Evolutionary conservation across 2,329 filamentous ascomycete species (phyloP), one percentile per base, ranked within the genome.

Genomic region (Cyclaneusma minus): DNA sequence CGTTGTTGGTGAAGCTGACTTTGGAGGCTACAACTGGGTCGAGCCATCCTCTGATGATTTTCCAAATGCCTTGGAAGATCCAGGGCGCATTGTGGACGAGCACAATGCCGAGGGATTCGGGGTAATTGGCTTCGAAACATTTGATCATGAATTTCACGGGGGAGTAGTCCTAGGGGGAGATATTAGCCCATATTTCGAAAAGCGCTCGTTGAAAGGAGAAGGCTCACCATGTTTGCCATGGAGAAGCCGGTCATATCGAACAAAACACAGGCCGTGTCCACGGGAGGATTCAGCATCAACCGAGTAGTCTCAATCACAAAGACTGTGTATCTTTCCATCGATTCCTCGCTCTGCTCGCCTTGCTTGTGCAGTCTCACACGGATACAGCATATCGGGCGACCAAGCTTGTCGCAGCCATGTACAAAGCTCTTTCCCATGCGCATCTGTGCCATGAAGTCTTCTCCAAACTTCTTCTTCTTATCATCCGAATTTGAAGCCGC

Each of bases 131-230:
- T 56, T 98, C 89, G 47, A 98, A 98, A 51, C 85, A 93, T 53
- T 93, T 92, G 52, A 98, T 94, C 78, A 98, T 94, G 56, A 95
- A 98, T 46, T 93, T 98, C 30, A 98, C 82, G 1, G 89, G 87
- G 0, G 80, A 70, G 50, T 95, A 95, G 51, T 98, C 89, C 72
- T 77, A 30, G 8, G 7, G 11, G 9, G 9, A n/a, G n/a, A 21
- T 17, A 31, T 49, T 18, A 45, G 42, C 18, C 11, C 28, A 21
- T 12, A 9, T 15, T 18, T 15, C 6, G 17, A 16, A 22, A 15
- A 8, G 18, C 12, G 27, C n/a, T n/a, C n/a, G n/a, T 6, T 15
- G 10, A 23, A 18, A 14, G 13, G 8, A n/a, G 9, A 11, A 10
- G 10, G 41, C 58, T 45, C 54, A 75, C 71, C 89, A 98, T 95